Conservation (phyloP, 1,284 basidiomycete genomes). For the Amylostereum chailletii region DNA sequence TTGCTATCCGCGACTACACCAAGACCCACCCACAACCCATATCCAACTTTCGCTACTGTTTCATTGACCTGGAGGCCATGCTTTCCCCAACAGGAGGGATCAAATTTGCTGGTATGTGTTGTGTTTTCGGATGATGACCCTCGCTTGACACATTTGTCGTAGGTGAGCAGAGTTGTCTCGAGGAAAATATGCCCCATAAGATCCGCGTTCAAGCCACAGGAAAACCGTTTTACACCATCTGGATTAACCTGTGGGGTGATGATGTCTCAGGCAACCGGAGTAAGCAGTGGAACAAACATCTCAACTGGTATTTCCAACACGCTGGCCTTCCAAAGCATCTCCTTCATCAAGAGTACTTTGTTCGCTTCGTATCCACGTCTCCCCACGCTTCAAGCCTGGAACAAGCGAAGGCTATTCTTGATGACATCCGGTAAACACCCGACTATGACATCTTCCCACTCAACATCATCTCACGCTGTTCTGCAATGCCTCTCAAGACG, state of each 20-base stretch:
- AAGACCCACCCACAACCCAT: too few relatives aligned
- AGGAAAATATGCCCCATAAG: constrained; percentile 3
- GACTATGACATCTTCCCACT: too few relatives aligned
- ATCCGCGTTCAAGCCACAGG: constrained; percentile 2
- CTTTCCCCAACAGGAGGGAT: too few relatives aligned
- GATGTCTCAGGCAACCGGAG: constrained; percentile 18
- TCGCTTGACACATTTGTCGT: not conserved
- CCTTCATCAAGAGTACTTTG: constrained; percentile 15
- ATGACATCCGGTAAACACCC: too few relatives aligned
- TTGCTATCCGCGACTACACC: too few relatives aligned
- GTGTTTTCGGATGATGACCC: not conserved
- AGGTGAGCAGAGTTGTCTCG: not conserved
- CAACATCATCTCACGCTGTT: too few relatives aligned
- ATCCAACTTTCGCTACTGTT: too few relatives aligned
- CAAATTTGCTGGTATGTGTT: not conserved
- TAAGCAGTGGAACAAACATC: constrained; percentile 17
- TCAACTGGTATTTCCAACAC: constrained; percentile 14
- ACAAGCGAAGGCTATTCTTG: too few relatives aligned
- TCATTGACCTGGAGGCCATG: too few relatives aligned
- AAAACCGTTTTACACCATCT: not conserved
- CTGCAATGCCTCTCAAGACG: too few relatives aligned
- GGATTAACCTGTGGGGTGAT: constrained; percentile 11
- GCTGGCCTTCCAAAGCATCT: constrained; percentile 9
- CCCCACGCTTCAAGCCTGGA: too few relatives aligned
- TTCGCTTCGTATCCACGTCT: too few relatives aligned